Evolutionary conservation across 345 rosid species (phyloP).

Genomic region (Acer saccharum): DNA sequence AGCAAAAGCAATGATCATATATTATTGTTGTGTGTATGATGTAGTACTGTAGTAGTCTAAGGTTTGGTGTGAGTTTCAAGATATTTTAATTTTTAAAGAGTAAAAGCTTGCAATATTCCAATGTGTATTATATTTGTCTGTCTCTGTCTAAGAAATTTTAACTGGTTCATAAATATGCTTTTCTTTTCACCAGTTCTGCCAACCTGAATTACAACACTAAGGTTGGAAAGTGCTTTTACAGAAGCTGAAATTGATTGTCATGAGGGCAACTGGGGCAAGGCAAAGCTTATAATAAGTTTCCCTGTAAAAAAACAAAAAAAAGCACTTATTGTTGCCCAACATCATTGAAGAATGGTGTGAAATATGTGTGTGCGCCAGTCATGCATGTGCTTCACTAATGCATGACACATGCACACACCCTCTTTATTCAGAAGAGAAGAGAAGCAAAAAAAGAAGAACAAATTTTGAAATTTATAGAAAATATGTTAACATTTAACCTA

Average conservation of each 20-base stretch:
- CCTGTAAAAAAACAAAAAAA: not conserved
- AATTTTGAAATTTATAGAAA: not conserved
- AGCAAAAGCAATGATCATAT: slow-evolving; percentile 23
- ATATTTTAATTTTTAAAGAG: not conserved
- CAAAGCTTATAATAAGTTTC: not conserved
- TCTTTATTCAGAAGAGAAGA: not conserved
- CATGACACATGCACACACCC: slow-evolving; percentile 7
- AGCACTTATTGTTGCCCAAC: slow-evolving; percentile 10
- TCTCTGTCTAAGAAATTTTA: slow-evolving; percentile 5
- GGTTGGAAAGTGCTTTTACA: slow-evolving; percentile 12
- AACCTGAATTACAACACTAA: slow-evolving; percentile 1
- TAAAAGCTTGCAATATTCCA: slow-evolving; percentile 11
- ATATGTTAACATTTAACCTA: not conserved
- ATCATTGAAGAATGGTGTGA: not conserved
- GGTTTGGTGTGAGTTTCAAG: slow-evolving; percentile 22
- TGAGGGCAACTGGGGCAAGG: not conserved
- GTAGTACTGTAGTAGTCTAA: not conserved
- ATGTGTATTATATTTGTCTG: slow-evolving; percentile 4
- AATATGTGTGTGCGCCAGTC: not conserved
- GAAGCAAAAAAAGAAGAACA: not conserved
- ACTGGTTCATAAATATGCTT: slow-evolving; percentile 7
- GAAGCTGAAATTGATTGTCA: slow-evolving; percentile 10
- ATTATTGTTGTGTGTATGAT: slow-evolving; percentile 14
- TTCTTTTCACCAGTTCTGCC: slow-evolving; percentile 13
- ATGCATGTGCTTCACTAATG: slow-evolving; percentile 15